Percentiles rank a stretch among this genome's conserved stretches.
phyloP scores from a whole-genome alignment of 2,329 filamentous ascomycete genomes.

The Rhinocladiella similis region DNA sequence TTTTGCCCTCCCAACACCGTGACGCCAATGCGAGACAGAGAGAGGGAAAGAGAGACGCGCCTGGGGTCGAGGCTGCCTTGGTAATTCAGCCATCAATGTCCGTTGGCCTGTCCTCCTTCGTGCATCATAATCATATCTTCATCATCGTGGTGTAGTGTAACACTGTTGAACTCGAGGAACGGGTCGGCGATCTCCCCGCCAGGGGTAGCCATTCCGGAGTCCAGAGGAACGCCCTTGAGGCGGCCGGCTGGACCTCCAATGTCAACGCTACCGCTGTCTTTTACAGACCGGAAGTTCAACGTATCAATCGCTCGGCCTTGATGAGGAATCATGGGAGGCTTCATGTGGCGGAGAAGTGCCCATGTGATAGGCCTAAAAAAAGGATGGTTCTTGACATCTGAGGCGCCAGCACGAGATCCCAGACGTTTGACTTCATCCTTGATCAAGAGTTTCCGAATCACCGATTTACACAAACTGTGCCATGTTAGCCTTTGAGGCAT shows the following conservation, averaged over 20 bases:
- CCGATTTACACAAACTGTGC: conserved; percentile 83
- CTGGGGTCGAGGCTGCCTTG: not conserved
- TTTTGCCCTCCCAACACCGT: not conserved
- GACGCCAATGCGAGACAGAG: conserved; percentile 10
- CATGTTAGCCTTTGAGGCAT: conserved; percentile 35
- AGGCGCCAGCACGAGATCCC: conserved; percentile 90
- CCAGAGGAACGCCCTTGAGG: conserved; percentile 77
- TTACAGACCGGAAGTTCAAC: conserved; percentile 95
- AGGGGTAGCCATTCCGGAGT: conserved; percentile 82
- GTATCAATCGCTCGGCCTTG: conserved; percentile 89
- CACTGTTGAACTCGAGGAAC: conserved; percentile 98
- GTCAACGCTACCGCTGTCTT: conserved; percentile 94
- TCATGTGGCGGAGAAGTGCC: conserved; percentile 96
- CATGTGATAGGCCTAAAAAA: conserved; percentile 97
- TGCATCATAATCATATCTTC: conserved; percentile 57
- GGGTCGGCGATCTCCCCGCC: conserved; percentile 81
- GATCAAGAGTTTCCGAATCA: conserved; percentile 95
- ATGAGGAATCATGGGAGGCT: conserved; percentile 93
- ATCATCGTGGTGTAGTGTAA: conserved; percentile 94
- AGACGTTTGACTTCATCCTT: conserved; percentile 95
- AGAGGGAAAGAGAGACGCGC: not conserved
- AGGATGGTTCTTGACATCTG: conserved; percentile 91
- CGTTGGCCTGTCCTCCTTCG: conserved; percentile 19
- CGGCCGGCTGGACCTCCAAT: conserved; percentile 45
- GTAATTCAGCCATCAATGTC: conserved; percentile 16